Percentiles rank a stretch among this genome's conserved stretches.
Evolutionary conservation across 352 stramenopile species (phyloP).

Genomic region (Pythium phragmitis): DNA sequence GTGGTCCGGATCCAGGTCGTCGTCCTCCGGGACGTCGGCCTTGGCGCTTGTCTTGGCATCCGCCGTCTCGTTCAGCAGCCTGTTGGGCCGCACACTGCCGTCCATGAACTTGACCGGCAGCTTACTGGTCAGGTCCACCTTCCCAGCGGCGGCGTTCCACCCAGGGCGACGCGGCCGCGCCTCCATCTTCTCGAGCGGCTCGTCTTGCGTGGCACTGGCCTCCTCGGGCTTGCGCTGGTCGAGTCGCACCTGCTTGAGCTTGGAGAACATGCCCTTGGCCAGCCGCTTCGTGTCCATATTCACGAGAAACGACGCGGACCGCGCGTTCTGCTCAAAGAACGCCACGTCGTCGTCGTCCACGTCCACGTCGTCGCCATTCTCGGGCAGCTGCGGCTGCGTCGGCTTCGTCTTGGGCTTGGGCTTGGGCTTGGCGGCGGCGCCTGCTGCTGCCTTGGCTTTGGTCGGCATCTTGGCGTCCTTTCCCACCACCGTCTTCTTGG

Average conservation of each 20-base stretch:
- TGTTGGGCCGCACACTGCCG: constrained; percentile 74
- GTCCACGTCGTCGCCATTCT: constrained; percentile 54
- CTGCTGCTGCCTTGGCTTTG: not conserved
- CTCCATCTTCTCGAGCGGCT: constrained; percentile 80
- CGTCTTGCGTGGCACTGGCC: constrained; percentile 32
- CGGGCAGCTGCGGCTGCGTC: constrained; percentile 35
- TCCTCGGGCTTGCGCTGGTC: constrained; percentile 25
- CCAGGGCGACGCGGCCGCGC: constrained; percentile 57
- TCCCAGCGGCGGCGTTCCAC: constrained; percentile 49
- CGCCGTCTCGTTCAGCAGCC: constrained; percentile 51
- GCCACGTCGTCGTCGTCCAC: constrained; percentile 81
- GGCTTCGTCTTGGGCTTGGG: constrained; percentile 14
- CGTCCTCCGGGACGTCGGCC: constrained; percentile 31
- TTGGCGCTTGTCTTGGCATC: constrained; percentile 18
- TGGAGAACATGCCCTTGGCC: constrained; percentile 42
- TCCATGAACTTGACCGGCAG: constrained; percentile 88
- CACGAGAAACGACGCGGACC: constrained; percentile 71
- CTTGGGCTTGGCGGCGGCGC: not conserved
- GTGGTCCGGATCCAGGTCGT: constrained; percentile 36
- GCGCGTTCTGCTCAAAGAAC: constrained; percentile 71
- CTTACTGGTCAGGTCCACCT: constrained; percentile 66
- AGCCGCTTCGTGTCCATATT: constrained; percentile 78
- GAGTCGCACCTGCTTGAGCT: constrained; percentile 30
- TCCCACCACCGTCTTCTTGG: constrained; percentile 2
- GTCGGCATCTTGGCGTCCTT: not conserved